Evolutionary conservation across 176 grass and related monocot species (phyloP).

Genomic region (Ananas comosus): DNA sequence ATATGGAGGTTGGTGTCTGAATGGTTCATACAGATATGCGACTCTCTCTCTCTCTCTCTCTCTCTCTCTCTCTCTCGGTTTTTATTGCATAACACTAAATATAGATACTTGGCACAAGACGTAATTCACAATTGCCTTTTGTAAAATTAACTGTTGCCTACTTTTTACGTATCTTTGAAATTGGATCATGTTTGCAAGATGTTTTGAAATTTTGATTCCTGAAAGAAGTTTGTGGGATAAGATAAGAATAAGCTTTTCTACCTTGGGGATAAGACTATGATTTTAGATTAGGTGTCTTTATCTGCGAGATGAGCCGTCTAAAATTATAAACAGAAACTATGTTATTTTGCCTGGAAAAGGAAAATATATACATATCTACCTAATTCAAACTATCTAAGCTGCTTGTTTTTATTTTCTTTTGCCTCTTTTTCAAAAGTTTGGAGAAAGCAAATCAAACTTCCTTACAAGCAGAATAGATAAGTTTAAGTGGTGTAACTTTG

Average conservation of each 20-base stretch:
- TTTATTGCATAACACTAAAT: not conserved
- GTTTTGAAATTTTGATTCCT: no score
- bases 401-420: not conserved
- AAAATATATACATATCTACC: no score
- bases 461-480: no score
- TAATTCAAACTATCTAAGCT: not conserved
- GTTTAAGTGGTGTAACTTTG: no score
- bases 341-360: no score
- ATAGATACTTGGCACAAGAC: not conserved
- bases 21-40: not conserved
- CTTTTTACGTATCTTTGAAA: not conserved
- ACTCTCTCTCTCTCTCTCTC: not conserved
- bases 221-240: no score
- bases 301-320: no score
- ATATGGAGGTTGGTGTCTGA: slow-evolving; percentile 68
- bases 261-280: no score
- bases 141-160: not conserved
- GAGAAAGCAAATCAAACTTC: not conserved
- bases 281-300: no score
- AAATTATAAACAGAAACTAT: no score
- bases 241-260: no score
- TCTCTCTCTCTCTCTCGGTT: not conserved
- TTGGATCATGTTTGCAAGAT: not conserved
- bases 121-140: not conserved
- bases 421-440: slow-evolving; percentile 16